These are phyloP conservation scores for Trichothecium roseum DNA, from an alignment of 2,329 filamentous ascomycete species.

Conservation along the genomic window DNA sequence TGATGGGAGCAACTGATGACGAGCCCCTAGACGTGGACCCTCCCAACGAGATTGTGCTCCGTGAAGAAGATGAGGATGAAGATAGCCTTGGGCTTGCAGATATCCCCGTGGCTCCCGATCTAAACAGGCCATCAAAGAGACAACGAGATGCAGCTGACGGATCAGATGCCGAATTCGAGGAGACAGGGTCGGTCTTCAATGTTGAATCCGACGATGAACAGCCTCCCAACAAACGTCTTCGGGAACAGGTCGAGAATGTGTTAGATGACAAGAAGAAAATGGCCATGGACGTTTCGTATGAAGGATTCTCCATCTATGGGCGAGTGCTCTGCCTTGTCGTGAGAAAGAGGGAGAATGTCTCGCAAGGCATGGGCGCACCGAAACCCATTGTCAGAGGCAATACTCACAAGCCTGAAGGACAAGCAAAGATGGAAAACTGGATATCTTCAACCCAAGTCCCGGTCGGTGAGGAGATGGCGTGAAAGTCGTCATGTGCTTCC, in stretches of 20 bases:
- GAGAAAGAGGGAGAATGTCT: conserved; percentile 56
- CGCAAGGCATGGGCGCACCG: conserved; percentile 19
- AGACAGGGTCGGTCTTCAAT: conserved; percentile 22
- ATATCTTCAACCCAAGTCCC: conserved; percentile 68
- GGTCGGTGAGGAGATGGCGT: conserved; percentile 22
- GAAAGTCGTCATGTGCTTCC: conserved; percentile 6
- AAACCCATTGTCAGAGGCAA: conserved; percentile 17
- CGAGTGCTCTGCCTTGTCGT: conserved; percentile 86
- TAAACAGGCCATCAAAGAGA: conserved; percentile 14
- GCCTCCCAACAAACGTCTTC: conserved; percentile 34
- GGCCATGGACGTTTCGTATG: conserved; percentile 75
- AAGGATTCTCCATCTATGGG: conserved; percentile 93
- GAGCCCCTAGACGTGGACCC: conserved; percentile 42
- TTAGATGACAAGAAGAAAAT: conserved; percentile 84
- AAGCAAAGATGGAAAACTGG: conserved; percentile 76
- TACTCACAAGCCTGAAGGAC: conserved; percentile 33
- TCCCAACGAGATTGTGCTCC: conserved; percentile 22
- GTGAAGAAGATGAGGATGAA: conserved; percentile 38
- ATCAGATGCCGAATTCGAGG: conserved; percentile 16
- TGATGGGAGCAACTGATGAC: conserved; percentile 46
- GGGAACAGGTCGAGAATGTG: conserved; percentile 20
- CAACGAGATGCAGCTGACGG: conserved; percentile 7
- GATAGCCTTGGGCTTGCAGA: conserved; percentile 19
- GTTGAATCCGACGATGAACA: conserved; percentile 27
- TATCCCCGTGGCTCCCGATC: conserved; percentile 17